phyloP scores from a whole-genome alignment of 495 filamentous ascomycete genomes.

The Neurospora pannonica region DNA sequence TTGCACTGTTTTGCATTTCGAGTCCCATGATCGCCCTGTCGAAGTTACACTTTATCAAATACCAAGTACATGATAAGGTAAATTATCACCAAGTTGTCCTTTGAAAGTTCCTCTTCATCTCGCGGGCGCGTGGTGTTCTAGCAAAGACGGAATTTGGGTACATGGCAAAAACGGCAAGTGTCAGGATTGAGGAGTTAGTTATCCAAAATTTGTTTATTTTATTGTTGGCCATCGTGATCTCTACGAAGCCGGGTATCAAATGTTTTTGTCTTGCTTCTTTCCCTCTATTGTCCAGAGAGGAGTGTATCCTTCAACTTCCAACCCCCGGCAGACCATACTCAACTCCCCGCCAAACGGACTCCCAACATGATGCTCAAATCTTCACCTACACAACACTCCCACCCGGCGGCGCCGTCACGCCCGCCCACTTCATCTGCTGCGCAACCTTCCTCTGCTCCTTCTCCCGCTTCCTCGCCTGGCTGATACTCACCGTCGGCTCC shows the following conservation, averaged over 20 bases:
- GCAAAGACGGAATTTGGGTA: not conserved
- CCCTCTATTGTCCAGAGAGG: not conserved
- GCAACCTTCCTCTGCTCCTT: constrained; percentile 30
- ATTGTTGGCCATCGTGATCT: not conserved
- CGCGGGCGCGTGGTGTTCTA: not conserved
- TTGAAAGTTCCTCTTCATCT: not conserved
- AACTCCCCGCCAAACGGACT: not conserved
- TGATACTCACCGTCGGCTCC: constrained; percentile 30
- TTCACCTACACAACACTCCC: not conserved
- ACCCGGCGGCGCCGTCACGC: not conserved
- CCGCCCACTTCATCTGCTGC: constrained; percentile 21
- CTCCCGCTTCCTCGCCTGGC: constrained; percentile 35
- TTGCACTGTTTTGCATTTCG: too few species aligned
- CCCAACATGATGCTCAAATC: not conserved
- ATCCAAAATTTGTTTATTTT: not conserved
- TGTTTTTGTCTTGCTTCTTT: not conserved
- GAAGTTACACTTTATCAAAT: too few species aligned
- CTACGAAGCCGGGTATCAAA: not conserved
- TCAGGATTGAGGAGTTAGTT: not conserved
- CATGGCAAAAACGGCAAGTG: not conserved
- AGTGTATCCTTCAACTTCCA: not conserved
- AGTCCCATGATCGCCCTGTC: too few species aligned
- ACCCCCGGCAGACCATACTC: not conserved
- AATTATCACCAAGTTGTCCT: too few species aligned
- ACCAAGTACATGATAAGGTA: too few species aligned